These are phyloP conservation scores for Reutealis trisperma DNA, from an alignment of 345 rosid species.

Conservation along the genomic window DNA sequence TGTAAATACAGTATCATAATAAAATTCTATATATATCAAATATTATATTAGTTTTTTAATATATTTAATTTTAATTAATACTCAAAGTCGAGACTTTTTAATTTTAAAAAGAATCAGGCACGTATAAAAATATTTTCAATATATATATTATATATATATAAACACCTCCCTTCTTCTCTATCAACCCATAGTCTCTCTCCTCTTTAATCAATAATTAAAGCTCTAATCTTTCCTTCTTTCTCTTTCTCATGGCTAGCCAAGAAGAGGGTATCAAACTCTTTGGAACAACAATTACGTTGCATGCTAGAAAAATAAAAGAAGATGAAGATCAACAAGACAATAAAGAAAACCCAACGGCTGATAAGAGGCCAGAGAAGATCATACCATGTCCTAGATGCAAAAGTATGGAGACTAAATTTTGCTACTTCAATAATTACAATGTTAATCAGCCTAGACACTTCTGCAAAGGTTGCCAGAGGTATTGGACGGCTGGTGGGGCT, in stretches of 20 bases:
- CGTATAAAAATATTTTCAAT: background rate
- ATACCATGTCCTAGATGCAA: conserved; percentile 94
- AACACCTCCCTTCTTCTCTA: background rate
- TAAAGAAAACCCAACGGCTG: conserved; percentile 38
- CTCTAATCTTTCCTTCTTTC: background rate
- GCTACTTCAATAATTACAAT: conserved; percentile 97
- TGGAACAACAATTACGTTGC: conserved; percentile 70
- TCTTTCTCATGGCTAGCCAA: conserved; percentile 51
- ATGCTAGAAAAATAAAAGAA: conserved; percentile 39
- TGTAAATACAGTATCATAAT: too few relatives aligned
- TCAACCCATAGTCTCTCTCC: conserved; percentile 7
- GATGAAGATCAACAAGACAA: conserved; percentile 20
- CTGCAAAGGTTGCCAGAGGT: conserved; percentile 96
- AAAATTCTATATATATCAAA: background rate
- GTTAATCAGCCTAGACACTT: conserved; percentile 98
- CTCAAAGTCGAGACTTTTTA: too few relatives aligned
- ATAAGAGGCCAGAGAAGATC: conserved; percentile 80
- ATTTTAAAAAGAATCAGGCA: too few relatives aligned
- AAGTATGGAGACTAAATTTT: conserved; percentile 95
- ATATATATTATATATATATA: conserved; percentile 10
- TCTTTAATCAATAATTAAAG: background rate
- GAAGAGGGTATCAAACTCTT: conserved; percentile 81
- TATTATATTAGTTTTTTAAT: too few relatives aligned
- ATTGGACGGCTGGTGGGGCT: conserved; percentile 98
- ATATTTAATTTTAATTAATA: too few relatives aligned